These are phyloP conservation scores for Acanthochlamys bracteata DNA, from an alignment of 106 monocot species.

Conservation along the genomic window DNA sequence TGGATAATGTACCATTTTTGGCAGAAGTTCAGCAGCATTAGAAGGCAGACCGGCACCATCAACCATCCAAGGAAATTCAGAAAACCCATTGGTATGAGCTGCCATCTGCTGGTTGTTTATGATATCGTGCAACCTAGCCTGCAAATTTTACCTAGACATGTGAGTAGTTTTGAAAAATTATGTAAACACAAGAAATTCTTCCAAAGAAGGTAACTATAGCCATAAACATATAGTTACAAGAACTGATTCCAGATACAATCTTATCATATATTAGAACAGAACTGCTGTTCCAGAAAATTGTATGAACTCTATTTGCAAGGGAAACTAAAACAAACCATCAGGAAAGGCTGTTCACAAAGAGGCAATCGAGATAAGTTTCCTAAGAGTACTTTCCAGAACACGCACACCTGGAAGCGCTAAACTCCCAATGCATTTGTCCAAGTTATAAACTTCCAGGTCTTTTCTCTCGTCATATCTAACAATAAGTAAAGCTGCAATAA, in stretches of 20 bases:
- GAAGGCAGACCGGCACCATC: slow-evolving; percentile 91
- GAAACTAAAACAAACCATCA: not conserved
- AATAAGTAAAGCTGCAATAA: no score
- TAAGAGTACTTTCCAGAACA: no score
- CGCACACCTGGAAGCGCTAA: no score
- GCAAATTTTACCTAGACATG: slow-evolving; percentile 1
- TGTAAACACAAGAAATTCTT: not conserved
- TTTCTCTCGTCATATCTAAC: no score
- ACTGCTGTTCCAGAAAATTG: not conserved
- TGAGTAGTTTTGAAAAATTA: not conserved
- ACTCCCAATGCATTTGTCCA: no score
- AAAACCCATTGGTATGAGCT: slow-evolving; percentile 34
- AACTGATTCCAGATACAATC: no score
- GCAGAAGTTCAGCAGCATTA: slow-evolving; percentile 69
- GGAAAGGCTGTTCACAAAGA: no score
- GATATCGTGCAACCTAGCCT: slow-evolving; percentile 80
- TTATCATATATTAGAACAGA: not conserved
- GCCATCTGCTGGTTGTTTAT: slow-evolving; percentile 41
- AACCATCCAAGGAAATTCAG: slow-evolving; percentile 84
- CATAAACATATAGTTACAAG: not conserved
- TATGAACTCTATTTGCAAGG: not conserved
- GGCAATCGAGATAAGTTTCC: no score
- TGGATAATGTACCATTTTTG: slow-evolving; percentile 47
- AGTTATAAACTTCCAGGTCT: no score
- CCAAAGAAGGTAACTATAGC: not conserved